Evolutionary conservation across 129 eudicot genomes (phyloP), one percentile per base, ranked within the genome.

Genomic region (Ambrosia trifida): DNA sequence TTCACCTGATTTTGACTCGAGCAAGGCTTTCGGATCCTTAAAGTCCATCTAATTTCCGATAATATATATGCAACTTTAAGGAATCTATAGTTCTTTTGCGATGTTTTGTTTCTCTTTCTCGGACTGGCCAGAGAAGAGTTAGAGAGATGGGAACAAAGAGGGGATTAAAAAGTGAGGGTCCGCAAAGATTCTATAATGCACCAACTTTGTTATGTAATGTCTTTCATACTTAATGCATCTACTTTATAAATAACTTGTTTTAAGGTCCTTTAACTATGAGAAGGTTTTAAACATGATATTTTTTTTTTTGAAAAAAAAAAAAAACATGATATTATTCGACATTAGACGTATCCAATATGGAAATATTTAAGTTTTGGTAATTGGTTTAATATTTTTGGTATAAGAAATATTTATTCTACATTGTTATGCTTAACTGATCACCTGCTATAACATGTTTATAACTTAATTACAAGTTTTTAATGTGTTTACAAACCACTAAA

Each of bases 131-230:
- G 64, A 47, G 47, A 69, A 70, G 69, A 70, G 51, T 43, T 16
- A 7, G 69, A 76, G 53, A 47, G 64, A 76, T 76, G 70, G 76
- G 12, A 47, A 47, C 19, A 76, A 33, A 38, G 43, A 49, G 69
- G 45, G 10, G 66, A 5, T 47, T 69, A 61, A 20, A 69, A 77
- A 69, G 81, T 69, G 76, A 77, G 81, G 76, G 76, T 77, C 81
- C 60, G 49, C 66, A 70, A 77, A 70, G 76, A 77, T 77, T 77
- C 72, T 69, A 51, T 38, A 69, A 11, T 70, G 68, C 76, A 77
- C 76, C 64, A 77, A 62, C 66, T 31, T 75, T 50, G 24, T 35
- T 9, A 1, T 3, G 5, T 40, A 40, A 24, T 24, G 28, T 24
- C 17, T 53, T 75, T 66, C 12, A 45, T 41, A 31, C 28, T 66